phyloP scores from a whole-genome alignment of 352 stramenopile species.

The Plasmopara halstedii region DNA sequence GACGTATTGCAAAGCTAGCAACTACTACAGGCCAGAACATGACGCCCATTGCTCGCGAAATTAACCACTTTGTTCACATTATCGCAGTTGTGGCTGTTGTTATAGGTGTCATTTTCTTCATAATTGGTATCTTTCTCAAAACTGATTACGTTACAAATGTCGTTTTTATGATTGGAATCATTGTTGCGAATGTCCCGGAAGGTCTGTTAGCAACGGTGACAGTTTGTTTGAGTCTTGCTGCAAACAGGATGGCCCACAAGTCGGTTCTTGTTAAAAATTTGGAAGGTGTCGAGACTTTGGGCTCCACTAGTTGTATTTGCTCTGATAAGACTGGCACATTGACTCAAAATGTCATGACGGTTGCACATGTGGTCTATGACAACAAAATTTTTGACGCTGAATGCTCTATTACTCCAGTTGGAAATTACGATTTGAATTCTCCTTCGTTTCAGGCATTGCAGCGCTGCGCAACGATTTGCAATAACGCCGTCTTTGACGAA shows the following conservation, averaged over 20 bases:
- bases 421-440: conserved; percentile 44
- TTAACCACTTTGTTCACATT: conserved; percentile 67
- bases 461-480: conserved; percentile 84
- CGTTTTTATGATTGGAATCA: conserved; percentile 94
- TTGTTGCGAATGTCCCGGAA: conserved; percentile 93
- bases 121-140: conserved; percentile 47
- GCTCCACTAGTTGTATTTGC: conserved; percentile 87
- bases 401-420: conserved; percentile 59
- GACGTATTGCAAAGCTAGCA: conserved; percentile 60
- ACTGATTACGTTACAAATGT: conserved; percentile 45
- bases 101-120: conserved; percentile 57
- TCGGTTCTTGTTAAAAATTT: conserved; percentile 93
- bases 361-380: conserved; percentile 74
- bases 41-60: conserved; percentile 53
- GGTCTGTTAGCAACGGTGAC: conserved; percentile 89
- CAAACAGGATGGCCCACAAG: conserved; percentile 84
- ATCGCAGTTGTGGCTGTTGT: conserved; percentile 48
- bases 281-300: conserved; percentile 89
- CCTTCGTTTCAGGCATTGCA: conserved; percentile 56
- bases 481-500: conserved; percentile 66
- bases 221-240: conserved; percentile 88
- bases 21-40: conserved; percentile 40
- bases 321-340: conserved; percentile 94
- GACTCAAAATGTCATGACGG: conserved; percentile 93
- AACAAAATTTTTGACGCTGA: conserved; percentile 76